A percentile compares a stretch with the other conserved stretches of the same genome.
Evolutionary conservation across 139 green algal genomes (phyloP).

Genomic region (Chlamydomonas sphaeroides): DNA sequence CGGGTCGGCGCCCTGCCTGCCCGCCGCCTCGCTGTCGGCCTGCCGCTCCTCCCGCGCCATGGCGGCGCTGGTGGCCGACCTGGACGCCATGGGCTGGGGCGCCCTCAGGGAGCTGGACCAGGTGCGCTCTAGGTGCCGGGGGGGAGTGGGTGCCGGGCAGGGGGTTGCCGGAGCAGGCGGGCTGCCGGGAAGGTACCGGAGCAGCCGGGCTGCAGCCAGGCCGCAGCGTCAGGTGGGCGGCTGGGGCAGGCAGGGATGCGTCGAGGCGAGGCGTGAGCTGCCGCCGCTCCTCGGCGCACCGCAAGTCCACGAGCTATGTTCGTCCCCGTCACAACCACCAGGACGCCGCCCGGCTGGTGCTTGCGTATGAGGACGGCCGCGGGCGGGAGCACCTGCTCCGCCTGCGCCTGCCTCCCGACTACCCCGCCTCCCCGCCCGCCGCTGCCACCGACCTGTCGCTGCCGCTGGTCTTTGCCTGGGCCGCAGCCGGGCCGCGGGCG

Average conservation of each 20-base stretch:
- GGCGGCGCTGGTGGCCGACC: constrained; percentile 32
- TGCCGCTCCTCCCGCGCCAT: background rate
- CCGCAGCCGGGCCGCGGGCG: too few relatives aligned
- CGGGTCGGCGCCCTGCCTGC: background rate
- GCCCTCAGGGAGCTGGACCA: constrained; percentile 34
- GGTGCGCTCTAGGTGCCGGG: background rate
- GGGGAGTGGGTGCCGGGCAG: background rate
- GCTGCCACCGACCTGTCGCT: constrained; percentile 24
- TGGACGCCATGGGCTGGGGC: constrained; percentile 43
- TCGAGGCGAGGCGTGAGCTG: too few relatives aligned
- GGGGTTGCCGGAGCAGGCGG: background rate
- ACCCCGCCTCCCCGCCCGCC: constrained; percentile 4
- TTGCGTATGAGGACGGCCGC: background rate
- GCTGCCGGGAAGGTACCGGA: background rate
- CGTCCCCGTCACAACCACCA: too few relatives aligned
- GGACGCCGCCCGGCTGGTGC: constrained; percentile 22
- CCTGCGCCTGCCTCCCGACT: constrained; percentile 12
- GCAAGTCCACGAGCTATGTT: too few relatives aligned
- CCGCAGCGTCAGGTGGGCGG: too few relatives aligned
- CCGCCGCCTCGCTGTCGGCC: background rate
- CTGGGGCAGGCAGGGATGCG: too few relatives aligned
- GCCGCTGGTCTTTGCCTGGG: constrained; percentile 15
- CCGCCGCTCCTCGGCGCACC: too few relatives aligned
- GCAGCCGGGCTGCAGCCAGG: too few relatives aligned
- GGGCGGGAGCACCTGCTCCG: constrained; percentile 16